phyloP scores from a whole-genome alignment of 2,329 filamentous ascomycete species.

The Cercospora janseana region DNA sequence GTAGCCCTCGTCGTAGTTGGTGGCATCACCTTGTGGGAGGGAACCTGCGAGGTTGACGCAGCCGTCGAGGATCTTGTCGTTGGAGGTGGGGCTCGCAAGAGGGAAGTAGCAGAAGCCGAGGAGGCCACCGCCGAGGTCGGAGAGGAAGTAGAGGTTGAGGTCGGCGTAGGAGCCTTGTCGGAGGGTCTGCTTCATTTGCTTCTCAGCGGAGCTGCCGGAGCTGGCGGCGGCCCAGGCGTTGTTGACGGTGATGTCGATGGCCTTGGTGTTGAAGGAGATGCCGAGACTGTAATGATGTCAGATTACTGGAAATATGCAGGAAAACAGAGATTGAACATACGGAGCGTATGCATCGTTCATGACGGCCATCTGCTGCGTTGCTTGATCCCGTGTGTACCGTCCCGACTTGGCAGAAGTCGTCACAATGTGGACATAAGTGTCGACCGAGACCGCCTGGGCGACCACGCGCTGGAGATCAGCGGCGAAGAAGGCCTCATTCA shows the following conservation, averaged over 20 bases:
- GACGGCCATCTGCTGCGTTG: conserved; percentile 24
- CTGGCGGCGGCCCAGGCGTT: conserved; percentile 53
- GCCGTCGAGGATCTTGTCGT: conserved; percentile 47
- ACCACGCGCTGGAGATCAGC: conserved; percentile 13
- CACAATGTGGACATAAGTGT: conserved; percentile 45
- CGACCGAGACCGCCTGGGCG: conserved; percentile 12
- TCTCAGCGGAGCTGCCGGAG: conserved; percentile 40
- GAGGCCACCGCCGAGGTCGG: conserved; percentile 42
- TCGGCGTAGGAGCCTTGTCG: conserved; percentile 52
- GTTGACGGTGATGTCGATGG: conserved; percentile 52
- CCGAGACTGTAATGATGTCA: conserved; percentile 44
- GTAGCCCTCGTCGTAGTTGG: conserved; percentile 47
- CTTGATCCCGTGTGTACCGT: conserved; percentile 41
- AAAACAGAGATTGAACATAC: not conserved
- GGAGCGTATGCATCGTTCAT: conserved; percentile 10
- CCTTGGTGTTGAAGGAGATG: conserved; percentile 45
- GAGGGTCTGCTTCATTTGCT: conserved; percentile 52
- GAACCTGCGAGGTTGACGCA: conserved; percentile 55
- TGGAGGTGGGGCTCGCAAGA: conserved; percentile 42
- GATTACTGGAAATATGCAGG: not conserved
- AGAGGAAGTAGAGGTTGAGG: conserved; percentile 59
- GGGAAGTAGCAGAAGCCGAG: conserved; percentile 34
- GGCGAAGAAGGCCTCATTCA: conserved; percentile 23
- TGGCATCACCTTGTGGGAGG: conserved; percentile 50
- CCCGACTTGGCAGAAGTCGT: conserved; percentile 36